Evolutionary conservation across 2,329 filamentous ascomycete genomes (phyloP), one percentile per base, ranked within the genome.

Genomic region (Niveomyces coronatus): DNA sequence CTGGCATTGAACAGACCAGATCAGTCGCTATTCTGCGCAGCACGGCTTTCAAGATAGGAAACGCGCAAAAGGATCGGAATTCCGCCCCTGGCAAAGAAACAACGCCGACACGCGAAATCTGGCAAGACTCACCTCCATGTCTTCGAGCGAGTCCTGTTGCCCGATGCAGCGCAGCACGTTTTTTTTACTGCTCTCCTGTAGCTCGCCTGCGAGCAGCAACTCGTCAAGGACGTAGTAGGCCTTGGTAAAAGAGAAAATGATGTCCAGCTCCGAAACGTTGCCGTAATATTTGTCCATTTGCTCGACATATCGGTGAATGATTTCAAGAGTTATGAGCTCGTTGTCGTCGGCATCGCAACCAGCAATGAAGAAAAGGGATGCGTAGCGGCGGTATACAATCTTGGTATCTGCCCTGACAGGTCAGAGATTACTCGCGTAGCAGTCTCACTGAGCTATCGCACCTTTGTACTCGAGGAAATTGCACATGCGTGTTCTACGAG

Each of bases 281-380:
- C 91, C 91, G 63, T 96, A 98, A 70, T 98, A 98, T 63, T 98
- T 98, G 73, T 98, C 91, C 91, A 98, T 98, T 67, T 98, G 91
- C 64, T 98, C 91, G 57, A 98, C 91, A 61, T 98, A 98, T 64
- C 91, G 86, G 63, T 98, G 91, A 54, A 98, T 93, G 57, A 98
- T 87, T 63, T 98, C 91, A 57, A 98, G 85, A 17, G 86, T 94
- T 60, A 96, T 95, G 56, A 98, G 70, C 60, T 98, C 91, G 64
- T 98, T 98, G 64, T 98, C 91, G 46, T 86, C 87, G n/a, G 88
- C 88, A 38, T 87, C 82, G 67, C 87, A 94, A 53, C 91, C 91
- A 54, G 89, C 88, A 61, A 98, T 98, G 73, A 98, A 98, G 73
- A 96, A 98, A 45, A 98, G 81, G 42, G 91, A 96, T 45, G 91